These are phyloP conservation scores for Marchantia polymorpha DNA, from an alignment of 225 moss, liverwort and hornwort species.

Conservation along the genomic window DNA sequence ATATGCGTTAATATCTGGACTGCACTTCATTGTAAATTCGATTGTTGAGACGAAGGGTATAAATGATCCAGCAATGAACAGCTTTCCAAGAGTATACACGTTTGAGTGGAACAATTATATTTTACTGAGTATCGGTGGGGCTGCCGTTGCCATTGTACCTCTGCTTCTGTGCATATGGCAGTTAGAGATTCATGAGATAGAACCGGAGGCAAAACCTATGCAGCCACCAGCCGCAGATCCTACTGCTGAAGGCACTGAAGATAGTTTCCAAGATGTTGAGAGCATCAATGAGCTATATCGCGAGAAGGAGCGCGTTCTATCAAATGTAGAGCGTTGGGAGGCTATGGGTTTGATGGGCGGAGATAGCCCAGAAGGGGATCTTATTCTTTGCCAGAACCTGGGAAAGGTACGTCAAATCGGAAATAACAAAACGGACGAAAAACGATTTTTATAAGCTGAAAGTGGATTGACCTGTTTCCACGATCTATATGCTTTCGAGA, in stretches of 20 bases:
- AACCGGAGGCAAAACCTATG: constrained; percentile 55
- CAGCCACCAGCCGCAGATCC: constrained; percentile 39
- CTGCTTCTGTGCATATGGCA: constrained; percentile 66
- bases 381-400: constrained; percentile 68
- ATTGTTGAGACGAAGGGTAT: constrained; percentile 55
- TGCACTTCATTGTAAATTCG: constrained; percentile 64
- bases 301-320: constrained; percentile 75
- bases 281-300: constrained; percentile 51
- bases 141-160: constrained; percentile 59
- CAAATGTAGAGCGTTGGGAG: constrained; percentile 70
- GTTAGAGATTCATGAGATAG: constrained; percentile 59
- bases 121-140: constrained; percentile 62
- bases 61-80: constrained; percentile 48
- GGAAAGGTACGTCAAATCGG: constrained; percentile 57
- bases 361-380: constrained; percentile 81
- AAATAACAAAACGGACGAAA: too few relatives aligned
- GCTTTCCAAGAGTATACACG: constrained; percentile 48
- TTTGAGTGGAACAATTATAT: constrained; percentile 75
- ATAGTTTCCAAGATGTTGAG: constrained; percentile 48
- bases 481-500: too few relatives aligned
- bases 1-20: constrained; percentile 73
- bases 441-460: too few relatives aligned
- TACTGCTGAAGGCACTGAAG: constrained; percentile 38
- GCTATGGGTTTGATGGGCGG: constrained; percentile 57
- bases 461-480: too few relatives aligned